phyloP scores from a whole-genome alignment of 306 rosid species.

The Vigna hirtella region DNA sequence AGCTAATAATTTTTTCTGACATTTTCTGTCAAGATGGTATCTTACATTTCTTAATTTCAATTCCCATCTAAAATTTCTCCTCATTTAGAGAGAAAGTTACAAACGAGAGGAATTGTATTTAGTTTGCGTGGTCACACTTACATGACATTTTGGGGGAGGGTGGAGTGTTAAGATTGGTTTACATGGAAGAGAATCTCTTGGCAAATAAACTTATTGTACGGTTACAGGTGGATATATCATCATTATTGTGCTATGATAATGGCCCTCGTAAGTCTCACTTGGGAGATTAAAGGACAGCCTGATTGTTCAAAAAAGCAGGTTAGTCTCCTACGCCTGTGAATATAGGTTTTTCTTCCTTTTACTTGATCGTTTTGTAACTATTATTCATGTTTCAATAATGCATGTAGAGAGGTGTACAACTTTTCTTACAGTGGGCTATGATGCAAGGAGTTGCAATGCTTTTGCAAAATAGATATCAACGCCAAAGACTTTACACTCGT shows the following conservation, averaged over 20 bases:
- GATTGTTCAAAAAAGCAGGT: constrained; percentile 94
- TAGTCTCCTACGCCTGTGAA: constrained; percentile 27
- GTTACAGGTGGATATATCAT: constrained; percentile 98
- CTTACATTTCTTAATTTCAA: neutral
- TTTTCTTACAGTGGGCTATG: constrained; percentile 98
- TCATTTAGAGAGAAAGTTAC: constrained; percentile 12
- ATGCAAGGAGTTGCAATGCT: constrained; percentile 99
- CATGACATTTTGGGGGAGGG: constrained; percentile 14
- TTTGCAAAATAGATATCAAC: constrained; percentile 96
- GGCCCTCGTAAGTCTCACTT: constrained; percentile 99
- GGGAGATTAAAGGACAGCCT: constrained; percentile 98
- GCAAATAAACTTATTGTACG: constrained; percentile 34
- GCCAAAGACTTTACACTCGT: constrained; percentile 97
- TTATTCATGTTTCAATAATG: constrained; percentile 32
- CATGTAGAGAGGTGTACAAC: constrained; percentile 93
- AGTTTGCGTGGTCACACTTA: constrained; percentile 35
- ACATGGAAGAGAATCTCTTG: neutral
- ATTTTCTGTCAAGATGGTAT: constrained; percentile 21
- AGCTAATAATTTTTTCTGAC: constrained; percentile 4
- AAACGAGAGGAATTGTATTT: constrained; percentile 11
- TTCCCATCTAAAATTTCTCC: neutral
- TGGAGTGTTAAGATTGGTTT: constrained; percentile 28
- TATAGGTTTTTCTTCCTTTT: constrained; percentile 20
- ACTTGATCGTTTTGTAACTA: neutral
- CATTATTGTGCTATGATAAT: constrained; percentile 95